Evolutionary conservation across 169 alveolate species (phyloP).

Genomic region (Theileria parva): DNA sequence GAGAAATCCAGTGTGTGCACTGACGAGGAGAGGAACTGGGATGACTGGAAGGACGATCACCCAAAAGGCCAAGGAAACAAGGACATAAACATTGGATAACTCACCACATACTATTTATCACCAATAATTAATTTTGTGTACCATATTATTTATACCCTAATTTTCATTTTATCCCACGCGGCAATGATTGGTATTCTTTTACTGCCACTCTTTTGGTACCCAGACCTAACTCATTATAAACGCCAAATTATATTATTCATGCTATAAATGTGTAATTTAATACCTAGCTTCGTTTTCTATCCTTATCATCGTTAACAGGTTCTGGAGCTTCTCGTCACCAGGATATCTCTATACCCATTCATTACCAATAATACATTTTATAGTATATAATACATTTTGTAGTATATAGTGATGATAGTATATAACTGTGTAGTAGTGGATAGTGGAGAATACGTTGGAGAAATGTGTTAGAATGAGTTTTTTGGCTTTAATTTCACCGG

Average conservation of each 20-base stretch:
- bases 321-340: constrained; percentile 54
- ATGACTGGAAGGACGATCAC: constrained; percentile 69
- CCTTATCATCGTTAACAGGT: constrained; percentile 52
- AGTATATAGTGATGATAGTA: neutral
- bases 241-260: neutral
- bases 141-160: neutral
- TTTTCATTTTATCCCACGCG: constrained; percentile 29
- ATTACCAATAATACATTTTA: neutral
- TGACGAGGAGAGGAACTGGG: constrained; percentile 55
- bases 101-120: neutral
- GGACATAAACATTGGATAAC: constrained; percentile 57
- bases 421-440: neutral
- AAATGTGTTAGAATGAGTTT: constrained; percentile 74
- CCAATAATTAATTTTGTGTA: constrained; percentile 4
- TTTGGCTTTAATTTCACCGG: constrained; percentile 60
- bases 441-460: constrained; percentile 26
- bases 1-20: constrained; percentile 37
- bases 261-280: neutral
- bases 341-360: constrained; percentile 29
- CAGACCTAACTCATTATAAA: neutral
- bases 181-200: constrained; percentile 17
- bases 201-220: neutral
- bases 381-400: neutral
- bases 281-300: constrained; percentile 64
- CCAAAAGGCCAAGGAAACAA: constrained; percentile 63